phyloP scores from a whole-genome alignment of 441 rosid genomes.

The Omphalea diandra region DNA sequence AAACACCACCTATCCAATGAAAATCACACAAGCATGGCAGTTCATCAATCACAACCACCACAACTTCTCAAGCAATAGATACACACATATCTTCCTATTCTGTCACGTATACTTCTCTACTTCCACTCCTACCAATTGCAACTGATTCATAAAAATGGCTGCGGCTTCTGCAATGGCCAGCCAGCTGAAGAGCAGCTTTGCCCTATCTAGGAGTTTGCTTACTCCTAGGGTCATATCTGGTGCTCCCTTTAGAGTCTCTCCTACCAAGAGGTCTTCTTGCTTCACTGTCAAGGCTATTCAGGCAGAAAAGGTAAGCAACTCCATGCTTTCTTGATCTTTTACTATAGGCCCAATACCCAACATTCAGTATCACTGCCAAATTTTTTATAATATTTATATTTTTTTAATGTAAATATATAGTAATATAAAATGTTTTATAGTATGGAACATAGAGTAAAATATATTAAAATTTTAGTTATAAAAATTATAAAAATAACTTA shows the following conservation, averaged over 20 bases:
- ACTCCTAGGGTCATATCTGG: conserved; percentile 70
- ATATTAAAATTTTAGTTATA: too few relatives aligned
- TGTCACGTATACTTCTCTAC: too few relatives aligned
- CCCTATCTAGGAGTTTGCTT: conserved; percentile 53
- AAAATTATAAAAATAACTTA: too few relatives aligned
- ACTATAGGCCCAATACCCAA: too few relatives aligned
- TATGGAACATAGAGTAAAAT: too few relatives aligned
- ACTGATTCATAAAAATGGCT: conserved; percentile 50
- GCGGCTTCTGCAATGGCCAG: conserved; percentile 90
- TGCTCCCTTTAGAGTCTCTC: conserved; percentile 50
- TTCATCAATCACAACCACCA: conserved; percentile 40
- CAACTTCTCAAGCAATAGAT: conserved; percentile 37
- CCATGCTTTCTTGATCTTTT: background rate
- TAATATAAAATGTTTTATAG: too few relatives aligned
- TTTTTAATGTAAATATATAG: too few relatives aligned
- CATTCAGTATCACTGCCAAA: too few relatives aligned
- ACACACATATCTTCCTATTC: too few relatives aligned
- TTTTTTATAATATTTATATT: too few relatives aligned
- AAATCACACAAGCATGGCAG: conserved; percentile 30
- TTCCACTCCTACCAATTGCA: too few relatives aligned
- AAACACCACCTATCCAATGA: conserved; percentile 39
- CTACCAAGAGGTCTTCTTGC: conserved; percentile 48
- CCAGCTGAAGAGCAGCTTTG: conserved; percentile 75
- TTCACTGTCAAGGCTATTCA: conserved; percentile 74
- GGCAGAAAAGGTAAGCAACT: conserved; percentile 59